Percentiles rank a stretch among this genome's conserved stretches.
phyloP scores from a whole-genome alignment of 2,329 filamentous ascomycete genomes.

The Aureobasidium sp. region DNA sequence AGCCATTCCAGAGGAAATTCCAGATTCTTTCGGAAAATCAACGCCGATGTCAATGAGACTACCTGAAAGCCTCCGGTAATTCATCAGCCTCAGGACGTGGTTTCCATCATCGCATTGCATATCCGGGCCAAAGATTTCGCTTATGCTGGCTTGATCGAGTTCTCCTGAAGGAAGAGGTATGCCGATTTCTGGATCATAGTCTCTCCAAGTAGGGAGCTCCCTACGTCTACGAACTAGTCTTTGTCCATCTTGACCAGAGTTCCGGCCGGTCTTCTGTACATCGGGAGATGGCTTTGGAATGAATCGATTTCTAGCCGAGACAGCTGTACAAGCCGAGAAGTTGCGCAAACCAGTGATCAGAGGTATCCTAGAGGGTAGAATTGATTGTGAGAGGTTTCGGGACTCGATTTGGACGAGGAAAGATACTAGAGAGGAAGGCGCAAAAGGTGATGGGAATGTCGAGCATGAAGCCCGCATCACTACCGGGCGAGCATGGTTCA shows the following conservation, averaged over 20 bases:
- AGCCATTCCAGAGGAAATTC: slow-evolving; percentile 24
- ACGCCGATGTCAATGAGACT: slow-evolving; percentile 32
- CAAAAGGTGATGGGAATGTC: slow-evolving; percentile 1
- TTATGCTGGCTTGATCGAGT: slow-evolving; percentile 23
- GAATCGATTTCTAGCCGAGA: slow-evolving; percentile 7
- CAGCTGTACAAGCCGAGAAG: neutral
- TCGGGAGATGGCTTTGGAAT: neutral
- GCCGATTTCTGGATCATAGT: slow-evolving; percentile 32
- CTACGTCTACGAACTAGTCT: neutral
- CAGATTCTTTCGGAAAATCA: slow-evolving; percentile 24
- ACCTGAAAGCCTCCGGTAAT: slow-evolving; percentile 31
- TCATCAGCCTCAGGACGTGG: slow-evolving; percentile 31
- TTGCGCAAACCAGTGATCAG: neutral
- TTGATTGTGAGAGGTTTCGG: neutral
- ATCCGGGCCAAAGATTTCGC: slow-evolving; percentile 27
- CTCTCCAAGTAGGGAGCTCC: slow-evolving; percentile 29
- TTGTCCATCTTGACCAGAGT: neutral
- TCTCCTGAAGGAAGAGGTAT: slow-evolving; percentile 30
- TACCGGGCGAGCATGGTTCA: slow-evolving; percentile 31
- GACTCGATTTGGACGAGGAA: neutral
- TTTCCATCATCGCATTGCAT: slow-evolving; percentile 30
- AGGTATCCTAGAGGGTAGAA: neutral
- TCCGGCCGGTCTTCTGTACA: neutral
- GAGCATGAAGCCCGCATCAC: slow-evolving; percentile 23
- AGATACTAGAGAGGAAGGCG: neutral